Percentiles rank a stretch among this genome's conserved stretches.
phyloP scores from a whole-genome alignment of 2,329 filamentous ascomycete species.

The Scedosporium dehoogii region DNA sequence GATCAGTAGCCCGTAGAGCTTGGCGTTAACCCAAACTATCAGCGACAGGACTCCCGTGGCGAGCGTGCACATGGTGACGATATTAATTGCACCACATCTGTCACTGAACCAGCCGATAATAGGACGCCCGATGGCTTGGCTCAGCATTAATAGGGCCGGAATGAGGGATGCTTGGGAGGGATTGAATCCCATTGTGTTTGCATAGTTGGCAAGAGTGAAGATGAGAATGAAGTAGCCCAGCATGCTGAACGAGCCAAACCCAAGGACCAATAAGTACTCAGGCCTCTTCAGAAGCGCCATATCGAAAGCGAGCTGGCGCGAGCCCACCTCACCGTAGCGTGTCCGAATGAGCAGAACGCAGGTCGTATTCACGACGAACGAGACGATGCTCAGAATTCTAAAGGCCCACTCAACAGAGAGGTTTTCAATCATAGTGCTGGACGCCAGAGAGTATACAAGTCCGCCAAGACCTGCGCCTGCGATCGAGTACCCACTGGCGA shows the following conservation, averaged over 20 bases:
- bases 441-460: constrained; percentile 55
- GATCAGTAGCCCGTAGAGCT: constrained; percentile 53
- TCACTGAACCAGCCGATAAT: constrained; percentile 66
- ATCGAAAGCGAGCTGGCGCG: constrained; percentile 59
- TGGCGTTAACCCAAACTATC: constrained; percentile 62
- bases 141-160: constrained; percentile 61
- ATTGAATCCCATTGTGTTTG: constrained; percentile 54
- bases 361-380: constrained; percentile 52
- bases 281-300: constrained; percentile 46
- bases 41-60: constrained; percentile 55
- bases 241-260: constrained; percentile 62
- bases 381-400: constrained; percentile 52
- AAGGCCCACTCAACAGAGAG: constrained; percentile 59
- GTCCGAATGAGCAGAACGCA: constrained; percentile 58
- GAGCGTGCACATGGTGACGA: constrained; percentile 56
- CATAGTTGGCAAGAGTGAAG: constrained; percentile 67
- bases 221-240: constrained; percentile 68
- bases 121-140: constrained; percentile 58
- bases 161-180: constrained; percentile 59
- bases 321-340: constrained; percentile 60
- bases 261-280: constrained; percentile 55
- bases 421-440: constrained; percentile 56
- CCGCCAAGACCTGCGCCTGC: constrained; percentile 70
- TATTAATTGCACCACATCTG: constrained; percentile 59
- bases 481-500: constrained; percentile 61